Base-by-base conservation (phyloP, 1,284 basidiomycete genomes). In the Ceratobasidium sp. region DNA sequence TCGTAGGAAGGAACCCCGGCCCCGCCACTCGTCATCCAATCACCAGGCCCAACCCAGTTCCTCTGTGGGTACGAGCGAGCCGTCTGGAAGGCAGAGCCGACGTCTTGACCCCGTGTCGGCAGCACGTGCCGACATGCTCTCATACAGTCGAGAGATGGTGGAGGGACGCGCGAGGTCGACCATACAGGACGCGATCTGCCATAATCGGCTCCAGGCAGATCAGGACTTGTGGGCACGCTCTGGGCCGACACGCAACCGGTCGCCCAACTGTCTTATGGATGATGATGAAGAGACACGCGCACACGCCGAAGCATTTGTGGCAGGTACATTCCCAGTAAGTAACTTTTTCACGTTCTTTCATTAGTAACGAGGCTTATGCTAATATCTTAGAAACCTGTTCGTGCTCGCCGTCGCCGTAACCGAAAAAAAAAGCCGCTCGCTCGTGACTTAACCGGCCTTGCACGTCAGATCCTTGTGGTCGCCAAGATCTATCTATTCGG, bases 371-470 rank as follows among this genome's bases (percentile, higher is more conserved):
- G 32, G 38, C 9, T 9, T 21, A 58, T 58, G 4, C 55, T 58
- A 6, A 58, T n/a, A n/a, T 4, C 5, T 21, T 21, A 58, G 55
- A 58, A 58, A 35, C 35, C 35, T 23, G 30, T 30, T 21, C 13
- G 30, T 26, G 14, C 49, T 38, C 55, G 32, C 16, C 44, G 58
- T 23, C 58, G 41, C 23, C 58, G 58, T 21, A 46, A 46, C 14
- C 52, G 64, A 35, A 67, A 67, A 67, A 41, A 41, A 54, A 67
- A 67, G 64, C 64, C 64, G 13, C 26, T 55, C 4, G 63, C 63
- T 7, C 63, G 63, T 13, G 49, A 66, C 32, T 38, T 28, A 3
- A 30, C 35, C 13, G 63, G 63, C 14, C 26, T 66, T 21, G 32
- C 26, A 5, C 49, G 63, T 13, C 49, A 66, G 9, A 26, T 66